phyloP scores from a whole-genome alignment of 805 yeast genomes.

The Pichia paraexigua region DNA sequence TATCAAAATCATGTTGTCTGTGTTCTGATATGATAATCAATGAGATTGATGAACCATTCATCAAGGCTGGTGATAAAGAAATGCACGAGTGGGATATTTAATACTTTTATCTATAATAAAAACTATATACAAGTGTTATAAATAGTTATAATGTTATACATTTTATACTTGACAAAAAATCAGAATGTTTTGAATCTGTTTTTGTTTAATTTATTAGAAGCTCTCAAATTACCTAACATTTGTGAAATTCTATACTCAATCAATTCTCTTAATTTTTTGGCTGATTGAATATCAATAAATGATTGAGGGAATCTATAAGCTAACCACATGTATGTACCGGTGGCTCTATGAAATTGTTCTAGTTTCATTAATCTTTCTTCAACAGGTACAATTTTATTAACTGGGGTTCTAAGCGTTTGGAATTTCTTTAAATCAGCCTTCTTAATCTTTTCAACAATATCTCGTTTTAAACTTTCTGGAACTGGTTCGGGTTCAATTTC shows the following conservation, averaged over 20 bases:
- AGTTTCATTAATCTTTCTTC: conserved; percentile 30
- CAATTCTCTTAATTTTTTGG: conserved; percentile 56
- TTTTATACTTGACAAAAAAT: background rate
- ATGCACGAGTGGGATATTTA: conserved; percentile 43
- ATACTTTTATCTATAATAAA: background rate
- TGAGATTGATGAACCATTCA: conserved; percentile 56
- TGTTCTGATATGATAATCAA: conserved; percentile 72
- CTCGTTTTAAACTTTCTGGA: conserved; percentile 18
- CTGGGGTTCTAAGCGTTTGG: conserved; percentile 13
- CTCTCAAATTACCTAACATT: conserved; percentile 32
- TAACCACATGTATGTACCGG: conserved; percentile 75
- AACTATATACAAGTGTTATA: background rate
- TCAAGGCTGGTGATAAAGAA: conserved; percentile 33
- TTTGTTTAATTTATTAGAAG: conserved; percentile 11
- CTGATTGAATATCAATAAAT: conserved; percentile 70
- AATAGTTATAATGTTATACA: background rate
- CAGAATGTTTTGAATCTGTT: conserved; percentile 16
- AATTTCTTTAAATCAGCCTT: conserved; percentile 12
- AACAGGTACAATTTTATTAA: conserved; percentile 19
- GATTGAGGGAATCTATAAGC: conserved; percentile 78
- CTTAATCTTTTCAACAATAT: conserved; percentile 10
- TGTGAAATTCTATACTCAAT: conserved; percentile 57
- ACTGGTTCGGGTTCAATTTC: conserved; percentile 27
- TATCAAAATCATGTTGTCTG: conserved; percentile 60
- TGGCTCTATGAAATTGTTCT: conserved; percentile 61